These are phyloP conservation scores for Chloris gayana DNA, from an alignment of 176 grass and related monocot species.

Conservation along the genomic window DNA sequence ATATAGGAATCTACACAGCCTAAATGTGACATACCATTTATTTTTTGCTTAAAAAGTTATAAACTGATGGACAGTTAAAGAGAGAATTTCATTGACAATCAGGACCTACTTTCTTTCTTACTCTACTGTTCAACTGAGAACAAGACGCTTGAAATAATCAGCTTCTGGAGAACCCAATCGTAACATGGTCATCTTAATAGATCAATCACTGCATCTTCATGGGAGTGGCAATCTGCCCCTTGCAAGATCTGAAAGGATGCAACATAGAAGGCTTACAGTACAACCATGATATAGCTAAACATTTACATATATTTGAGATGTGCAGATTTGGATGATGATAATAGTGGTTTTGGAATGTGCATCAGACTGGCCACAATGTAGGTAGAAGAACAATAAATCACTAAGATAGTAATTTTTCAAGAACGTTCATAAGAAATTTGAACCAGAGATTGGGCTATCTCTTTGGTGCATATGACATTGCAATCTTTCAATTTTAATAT, in stretches of 20 bases:
- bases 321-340: not conserved
- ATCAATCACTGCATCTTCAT: too few relatives aligned
- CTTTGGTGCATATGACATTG: not conserved
- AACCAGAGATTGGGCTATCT: slow-evolving; percentile 3
- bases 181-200: not conserved
- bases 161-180: not conserved
- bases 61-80: slow-evolving; percentile 1
- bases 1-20: not conserved
- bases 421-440: not conserved
- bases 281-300: not conserved
- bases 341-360: not conserved
- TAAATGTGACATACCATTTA: not conserved
- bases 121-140: not conserved
- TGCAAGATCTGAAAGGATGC: slow-evolving; percentile 24
- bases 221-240: slow-evolving; percentile 2
- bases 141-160: not conserved
- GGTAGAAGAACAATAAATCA: not conserved
- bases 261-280: not conserved
- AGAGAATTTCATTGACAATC: not conserved
- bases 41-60: not conserved
- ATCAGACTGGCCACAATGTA: not conserved
- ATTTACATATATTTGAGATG: not conserved
- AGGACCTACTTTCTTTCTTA: not conserved
- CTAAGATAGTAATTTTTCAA: not conserved
- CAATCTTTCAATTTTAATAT: not conserved